phyloP scores from a whole-genome alignment of 225 moss, liverwort and hornwort genomes.

The Rhytidiadelphus loreus region DNA sequence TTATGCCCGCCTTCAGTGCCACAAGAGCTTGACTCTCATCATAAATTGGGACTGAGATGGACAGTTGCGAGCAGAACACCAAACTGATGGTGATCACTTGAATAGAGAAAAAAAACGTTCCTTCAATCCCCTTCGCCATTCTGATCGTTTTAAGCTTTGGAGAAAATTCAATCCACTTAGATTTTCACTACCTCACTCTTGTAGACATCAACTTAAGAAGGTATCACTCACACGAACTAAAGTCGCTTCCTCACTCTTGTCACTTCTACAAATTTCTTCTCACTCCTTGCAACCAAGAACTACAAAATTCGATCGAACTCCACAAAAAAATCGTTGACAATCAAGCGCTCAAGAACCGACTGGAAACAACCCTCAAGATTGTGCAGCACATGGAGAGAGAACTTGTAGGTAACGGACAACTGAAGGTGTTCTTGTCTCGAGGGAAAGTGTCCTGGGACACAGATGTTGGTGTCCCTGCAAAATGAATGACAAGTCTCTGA shows the following conservation, averaged over 20 bases:
- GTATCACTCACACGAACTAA: background rate
- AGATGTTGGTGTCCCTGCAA: background rate
- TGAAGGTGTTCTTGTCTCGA: background rate
- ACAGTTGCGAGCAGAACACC: background rate
- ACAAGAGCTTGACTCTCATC: slow-evolving; percentile 30
- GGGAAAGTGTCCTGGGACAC: background rate
- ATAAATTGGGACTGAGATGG: slow-evolving; percentile 1
- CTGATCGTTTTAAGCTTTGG: background rate
- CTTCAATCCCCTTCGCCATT: slow-evolving; percentile 5
- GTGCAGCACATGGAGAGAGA: background rate
- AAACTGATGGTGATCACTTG: background rate
- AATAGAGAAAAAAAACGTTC: background rate
- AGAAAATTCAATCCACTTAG: background rate
- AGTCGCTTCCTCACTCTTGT: background rate
- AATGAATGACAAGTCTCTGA: background rate
- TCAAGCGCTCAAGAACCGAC: background rate
- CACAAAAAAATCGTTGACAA: background rate
- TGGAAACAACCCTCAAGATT: background rate
- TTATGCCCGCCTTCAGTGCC: slow-evolving; percentile 16
- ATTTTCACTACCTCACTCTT: background rate
- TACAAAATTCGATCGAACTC: background rate
- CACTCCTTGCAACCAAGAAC: background rate
- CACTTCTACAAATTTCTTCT: background rate
- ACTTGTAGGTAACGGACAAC: background rate
- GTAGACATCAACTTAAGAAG: background rate